phyloP scores from a whole-genome alignment of 371 early-diverging fungal species.

The Mortierella sp. region DNA sequence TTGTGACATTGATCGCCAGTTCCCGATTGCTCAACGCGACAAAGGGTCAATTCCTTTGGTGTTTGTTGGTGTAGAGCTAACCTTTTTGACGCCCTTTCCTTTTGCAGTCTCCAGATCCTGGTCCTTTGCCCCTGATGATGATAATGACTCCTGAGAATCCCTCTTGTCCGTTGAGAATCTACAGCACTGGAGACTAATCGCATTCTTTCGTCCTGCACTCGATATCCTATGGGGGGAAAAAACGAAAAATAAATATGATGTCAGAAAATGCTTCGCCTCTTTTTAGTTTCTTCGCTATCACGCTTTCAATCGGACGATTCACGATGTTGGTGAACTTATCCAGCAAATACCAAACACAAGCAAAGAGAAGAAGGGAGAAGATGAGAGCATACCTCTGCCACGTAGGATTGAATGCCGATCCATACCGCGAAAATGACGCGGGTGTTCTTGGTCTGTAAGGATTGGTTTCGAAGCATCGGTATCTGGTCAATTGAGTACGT shows the following conservation, averaged over 20 bases:
- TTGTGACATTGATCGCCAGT: background rate
- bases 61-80: background rate
- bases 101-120: conserved; percentile 13
- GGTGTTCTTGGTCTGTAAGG: background rate
- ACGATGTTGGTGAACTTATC: background rate
- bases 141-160: conserved; percentile 6
- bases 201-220: conserved; percentile 10
- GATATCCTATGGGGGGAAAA: conserved; percentile 14
- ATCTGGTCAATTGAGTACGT: too few species aligned
- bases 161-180: conserved; percentile 32
- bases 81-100: conserved; percentile 41
- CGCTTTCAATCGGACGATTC: background rate
- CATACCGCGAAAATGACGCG: conserved; percentile 18
- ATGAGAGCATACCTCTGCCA: conserved; percentile 28
- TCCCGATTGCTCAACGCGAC: background rate
- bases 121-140: conserved; percentile 10
- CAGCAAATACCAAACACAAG: too few species aligned
- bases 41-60: background rate
- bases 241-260: background rate
- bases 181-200: conserved; percentile 24
- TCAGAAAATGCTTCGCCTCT: background rate
- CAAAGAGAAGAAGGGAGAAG: too few species aligned
- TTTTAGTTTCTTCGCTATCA: background rate
- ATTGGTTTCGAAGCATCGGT: background rate
- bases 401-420: conserved; percentile 4